Base-by-base conservation (phyloP, 495 filamentous ascomycete species). In the Penicillium desertorum region DNA sequence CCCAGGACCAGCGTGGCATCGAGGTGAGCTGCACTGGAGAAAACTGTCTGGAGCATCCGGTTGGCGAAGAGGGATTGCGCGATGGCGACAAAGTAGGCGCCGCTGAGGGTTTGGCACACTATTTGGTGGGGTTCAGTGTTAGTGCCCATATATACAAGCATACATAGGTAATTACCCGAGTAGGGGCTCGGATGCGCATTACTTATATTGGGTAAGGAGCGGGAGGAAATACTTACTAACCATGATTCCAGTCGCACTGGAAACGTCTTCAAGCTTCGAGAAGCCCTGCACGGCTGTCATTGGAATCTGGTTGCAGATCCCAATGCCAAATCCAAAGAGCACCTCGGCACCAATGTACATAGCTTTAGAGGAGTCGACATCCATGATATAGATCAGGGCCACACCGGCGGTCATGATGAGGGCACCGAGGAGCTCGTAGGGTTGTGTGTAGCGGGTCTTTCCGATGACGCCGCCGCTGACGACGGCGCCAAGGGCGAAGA, bases 81-180 rank as follows among this genome's bases (percentile, higher is more conserved):
- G 2, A 68, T 65, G 0, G 73, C 64, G 37, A 77, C 67, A 19
- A 72, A 65, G 63, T 79, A 70, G 10, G 78, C 73, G 25, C 78
- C 78, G 39, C 79, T 77, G 30, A 80, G 39, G 3, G 73, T 71
- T 59, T 77, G 68, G 59, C 71, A 73, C 57, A 77, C 72, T 69
- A 20, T 29, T 51, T 51, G 32, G 36, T n/a, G 3, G 36, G 36
- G 36, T 39, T n/a, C 36, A 12, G n/a, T 39, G 36, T 39, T n/a
- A 39, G 36, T 39, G 36, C 36, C 36, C 36, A 39, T 39, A 39
- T 7, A 39, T 39, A 39, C 36, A 39, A 4, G 36, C 36, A 39
- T 39, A 39, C 36, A 39, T 39, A 12, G 16, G 36, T 39, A 39
- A 14, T 7, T 39, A 39, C 36, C 36, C 6, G 12, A 39, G 36